Conservation (phyloP, 768 basidiomycete genomes). For the Termitomyces sp. region DNA sequence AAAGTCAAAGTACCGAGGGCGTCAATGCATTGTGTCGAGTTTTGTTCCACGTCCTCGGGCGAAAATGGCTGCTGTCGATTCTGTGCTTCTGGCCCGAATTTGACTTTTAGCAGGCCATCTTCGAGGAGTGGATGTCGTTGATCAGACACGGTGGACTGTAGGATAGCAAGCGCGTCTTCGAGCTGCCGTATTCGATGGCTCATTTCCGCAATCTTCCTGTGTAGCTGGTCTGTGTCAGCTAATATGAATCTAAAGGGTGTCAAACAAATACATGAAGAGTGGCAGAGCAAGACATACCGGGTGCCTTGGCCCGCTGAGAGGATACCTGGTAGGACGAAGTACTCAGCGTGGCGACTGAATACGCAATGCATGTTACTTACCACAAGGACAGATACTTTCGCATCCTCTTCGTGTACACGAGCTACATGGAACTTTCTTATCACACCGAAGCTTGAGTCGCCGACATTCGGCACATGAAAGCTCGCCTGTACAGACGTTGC, state of each 20-base stretch:
- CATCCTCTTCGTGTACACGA: slow-evolving; percentile 53
- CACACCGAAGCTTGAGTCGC: slow-evolving; percentile 44
- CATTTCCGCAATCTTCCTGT: slow-evolving; percentile 62
- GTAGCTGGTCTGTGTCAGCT: slow-evolving; percentile 60
- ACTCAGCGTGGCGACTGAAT: not conserved
- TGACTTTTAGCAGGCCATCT: slow-evolving; percentile 48
- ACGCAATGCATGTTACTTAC: slow-evolving; percentile 19
- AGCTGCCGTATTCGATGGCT: slow-evolving; percentile 62
- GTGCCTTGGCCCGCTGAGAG: slow-evolving; percentile 49
- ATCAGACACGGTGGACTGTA: slow-evolving; percentile 50
- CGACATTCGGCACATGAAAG: slow-evolving; percentile 51
- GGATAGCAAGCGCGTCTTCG: slow-evolving; percentile 60
- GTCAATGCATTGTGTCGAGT: slow-evolving; percentile 34
- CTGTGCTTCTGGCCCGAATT: slow-evolving; percentile 48
- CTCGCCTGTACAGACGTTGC: slow-evolving; percentile 29
- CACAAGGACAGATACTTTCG: slow-evolving; percentile 60
- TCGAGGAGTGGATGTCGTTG: slow-evolving; percentile 55
- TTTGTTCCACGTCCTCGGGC: slow-evolving; percentile 24
- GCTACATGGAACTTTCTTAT: slow-evolving; percentile 45
- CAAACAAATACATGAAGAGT: not conserved
- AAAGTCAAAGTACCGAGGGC: slow-evolving; percentile 62
- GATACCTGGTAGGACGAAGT: slow-evolving; percentile 25
- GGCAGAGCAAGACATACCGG: slow-evolving; percentile 21
- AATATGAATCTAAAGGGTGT: slow-evolving; percentile 47
- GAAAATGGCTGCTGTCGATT: slow-evolving; percentile 6